These are phyloP conservation scores for Closterium sp. DNA, from an alignment of 139 green algal genomes.

Conservation along the genomic window DNA sequence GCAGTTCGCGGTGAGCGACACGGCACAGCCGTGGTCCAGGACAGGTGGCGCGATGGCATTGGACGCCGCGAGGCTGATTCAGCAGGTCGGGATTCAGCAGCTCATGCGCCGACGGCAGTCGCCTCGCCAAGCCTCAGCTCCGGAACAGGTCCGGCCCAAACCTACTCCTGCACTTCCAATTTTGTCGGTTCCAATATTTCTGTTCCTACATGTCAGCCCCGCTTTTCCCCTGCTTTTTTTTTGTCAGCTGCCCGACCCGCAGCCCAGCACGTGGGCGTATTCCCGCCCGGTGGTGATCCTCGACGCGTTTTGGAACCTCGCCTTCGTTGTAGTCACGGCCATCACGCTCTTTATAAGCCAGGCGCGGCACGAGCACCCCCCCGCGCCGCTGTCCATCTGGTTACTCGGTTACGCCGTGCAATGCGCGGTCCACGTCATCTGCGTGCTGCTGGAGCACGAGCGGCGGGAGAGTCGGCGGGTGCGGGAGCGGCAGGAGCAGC, in stretches of 20 bases:
- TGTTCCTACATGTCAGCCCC: no score
- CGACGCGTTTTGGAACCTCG: slow-evolving; percentile 47
- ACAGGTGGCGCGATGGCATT: background rate
- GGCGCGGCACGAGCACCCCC: slow-evolving; percentile 12
- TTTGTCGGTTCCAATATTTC: no score
- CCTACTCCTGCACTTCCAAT: background rate
- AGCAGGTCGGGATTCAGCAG: background rate
- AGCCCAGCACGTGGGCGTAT: slow-evolving; percentile 23
- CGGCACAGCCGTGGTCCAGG: background rate
- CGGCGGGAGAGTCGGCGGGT: background rate
- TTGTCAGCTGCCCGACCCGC: background rate
- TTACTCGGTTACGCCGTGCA: slow-evolving; percentile 39
- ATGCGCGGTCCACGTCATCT: slow-evolving; percentile 40
- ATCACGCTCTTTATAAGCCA: slow-evolving; percentile 24
- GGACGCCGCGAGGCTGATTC: background rate
- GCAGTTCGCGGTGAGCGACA: background rate
- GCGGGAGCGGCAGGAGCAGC: background rate
- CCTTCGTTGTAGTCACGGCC: slow-evolving; percentile 35
- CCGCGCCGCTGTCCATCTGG: slow-evolving; percentile 31
- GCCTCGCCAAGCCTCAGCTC: background rate
- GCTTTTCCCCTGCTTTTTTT: background rate
- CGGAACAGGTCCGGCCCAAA: background rate
- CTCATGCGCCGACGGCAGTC: background rate
- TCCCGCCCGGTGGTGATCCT: slow-evolving; percentile 38
- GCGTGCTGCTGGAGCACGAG: slow-evolving; percentile 29